phyloP scores from a whole-genome alignment of 495 filamentous ascomycete genomes.

The Penicillium desertorum region DNA sequence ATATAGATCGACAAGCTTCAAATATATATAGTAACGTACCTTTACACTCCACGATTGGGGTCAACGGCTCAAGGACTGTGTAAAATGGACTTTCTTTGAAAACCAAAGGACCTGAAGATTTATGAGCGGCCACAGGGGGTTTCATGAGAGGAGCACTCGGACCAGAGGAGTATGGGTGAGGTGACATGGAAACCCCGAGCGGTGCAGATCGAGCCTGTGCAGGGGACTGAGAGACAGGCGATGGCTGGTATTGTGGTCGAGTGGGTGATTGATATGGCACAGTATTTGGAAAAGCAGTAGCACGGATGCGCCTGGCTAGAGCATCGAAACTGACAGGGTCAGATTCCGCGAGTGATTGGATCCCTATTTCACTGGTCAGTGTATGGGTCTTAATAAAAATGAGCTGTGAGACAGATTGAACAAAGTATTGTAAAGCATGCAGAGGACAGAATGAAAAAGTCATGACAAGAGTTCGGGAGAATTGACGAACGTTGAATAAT shows the following conservation, averaged over 20 bases:
- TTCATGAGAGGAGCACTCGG: constrained; percentile 8
- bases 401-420: not conserved
- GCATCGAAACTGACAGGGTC: constrained; percentile 34
- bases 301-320: constrained; percentile 34
- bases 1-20: not conserved
- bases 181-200: constrained; percentile 31
- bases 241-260: constrained; percentile 29
- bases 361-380: constrained; percentile 28
- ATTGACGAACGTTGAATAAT: constrained; percentile 67
- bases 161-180: constrained; percentile 37
- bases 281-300: constrained; percentile 32
- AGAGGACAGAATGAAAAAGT: constrained; percentile 4
- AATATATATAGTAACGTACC: constrained; percentile 48
- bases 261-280: constrained; percentile 25
- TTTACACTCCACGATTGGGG: constrained; percentile 63
- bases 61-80: constrained; percentile 58
- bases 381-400: not conserved
- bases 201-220: constrained; percentile 33
- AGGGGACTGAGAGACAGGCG: constrained; percentile 26
- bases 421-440: constrained; percentile 2
- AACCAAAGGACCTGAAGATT: constrained; percentile 33
- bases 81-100: constrained; percentile 85
- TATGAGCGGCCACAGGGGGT: constrained; percentile 19
- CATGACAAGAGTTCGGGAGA: constrained; percentile 4
- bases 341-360: constrained; percentile 38